phyloP scores from a whole-genome alignment of 2,329 filamentous ascomycete species.

The Alternaria panax region DNA sequence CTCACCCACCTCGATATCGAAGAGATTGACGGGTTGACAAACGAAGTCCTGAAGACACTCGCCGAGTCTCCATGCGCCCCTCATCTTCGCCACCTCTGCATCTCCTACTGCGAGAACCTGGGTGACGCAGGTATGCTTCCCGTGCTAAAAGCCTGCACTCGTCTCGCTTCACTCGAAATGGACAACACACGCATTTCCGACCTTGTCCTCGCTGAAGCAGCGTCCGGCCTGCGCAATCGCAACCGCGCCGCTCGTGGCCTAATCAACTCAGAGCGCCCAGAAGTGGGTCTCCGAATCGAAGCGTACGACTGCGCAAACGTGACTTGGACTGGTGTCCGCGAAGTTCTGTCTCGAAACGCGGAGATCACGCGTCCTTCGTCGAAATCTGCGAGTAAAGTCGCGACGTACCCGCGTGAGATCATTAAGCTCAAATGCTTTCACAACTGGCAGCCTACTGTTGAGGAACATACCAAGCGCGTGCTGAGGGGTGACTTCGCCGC shows the following conservation, averaged over 20 bases:
- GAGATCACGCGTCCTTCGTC: conserved; percentile 66
- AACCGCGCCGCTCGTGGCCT: conserved; percentile 55
- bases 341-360: conserved; percentile 85
- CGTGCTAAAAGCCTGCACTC: conserved; percentile 76
- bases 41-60: conserved; percentile 75
- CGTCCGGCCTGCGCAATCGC: conserved; percentile 76
- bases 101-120: conserved; percentile 88
- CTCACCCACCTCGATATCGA: conserved; percentile 91
- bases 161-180: conserved; percentile 77
- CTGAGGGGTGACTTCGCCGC: conserved; percentile 76
- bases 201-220: conserved; percentile 83
- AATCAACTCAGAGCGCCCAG: conserved; percentile 41
- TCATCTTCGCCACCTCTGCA: conserved; percentile 77
- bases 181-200: conserved; percentile 95
- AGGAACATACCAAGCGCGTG: conserved; percentile 90
- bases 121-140: conserved; percentile 85
- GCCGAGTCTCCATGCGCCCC: conserved; percentile 77
- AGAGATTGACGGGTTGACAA: conserved; percentile 79
- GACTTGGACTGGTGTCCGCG: conserved; percentile 89
- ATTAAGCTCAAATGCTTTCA: conserved; percentile 93
- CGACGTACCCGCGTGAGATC: conserved; percentile 76
- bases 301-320: conserved; percentile 92
- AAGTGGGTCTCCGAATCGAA: conserved; percentile 74
- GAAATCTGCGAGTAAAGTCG: conserved; percentile 35
- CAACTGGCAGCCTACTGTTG: conserved; percentile 91